Percentiles rank a stretch among this genome's conserved stretches.
Evolutionary conservation across 129 eudicot species (phyloP).

Genomic region (Helichrysum umbraculigerum): DNA sequence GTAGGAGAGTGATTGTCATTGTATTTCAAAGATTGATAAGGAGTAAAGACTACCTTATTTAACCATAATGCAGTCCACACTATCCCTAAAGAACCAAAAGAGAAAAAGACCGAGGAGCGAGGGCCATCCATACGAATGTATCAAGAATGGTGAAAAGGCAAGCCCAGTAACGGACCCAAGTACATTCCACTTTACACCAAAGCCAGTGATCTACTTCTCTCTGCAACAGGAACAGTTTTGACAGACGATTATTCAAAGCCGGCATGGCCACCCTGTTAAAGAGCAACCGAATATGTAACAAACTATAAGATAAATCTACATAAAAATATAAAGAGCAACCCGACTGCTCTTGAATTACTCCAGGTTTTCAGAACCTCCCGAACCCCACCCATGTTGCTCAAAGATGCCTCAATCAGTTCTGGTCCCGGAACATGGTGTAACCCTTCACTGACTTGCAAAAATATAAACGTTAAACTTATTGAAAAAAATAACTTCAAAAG

Average conservation of each 20-base stretch:
- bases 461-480: too few species aligned
- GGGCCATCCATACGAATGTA: slow-evolving; percentile 81
- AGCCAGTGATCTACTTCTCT: slow-evolving; percentile 89
- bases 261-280: slow-evolving; percentile 90
- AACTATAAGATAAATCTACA: not conserved
- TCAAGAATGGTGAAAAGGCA: slow-evolving; percentile 78
- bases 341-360: too few species aligned
- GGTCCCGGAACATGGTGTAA: too few species aligned
- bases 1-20: slow-evolving; percentile 15
- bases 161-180: slow-evolving; percentile 86
- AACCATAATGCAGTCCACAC: slow-evolving; percentile 82
- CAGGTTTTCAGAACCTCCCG: too few species aligned
- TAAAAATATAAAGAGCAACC: not conserved
- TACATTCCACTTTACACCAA: slow-evolving; percentile 91
- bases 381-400: too few species aligned
- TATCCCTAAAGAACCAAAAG: slow-evolving; percentile 85
- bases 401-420: too few species aligned
- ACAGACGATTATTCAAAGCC: slow-evolving; percentile 79
- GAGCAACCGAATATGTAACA: slow-evolving; percentile 6
- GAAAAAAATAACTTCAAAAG: too few species aligned
- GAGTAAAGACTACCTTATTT: slow-evolving; percentile 44
- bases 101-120: slow-evolving; percentile 89
- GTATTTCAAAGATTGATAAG: not conserved
- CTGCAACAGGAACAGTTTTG: slow-evolving; percentile 86
- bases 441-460: too few species aligned